These are phyloP conservation scores for Diaporthe sp. DNA, from an alignment of 2,329 filamentous ascomycete genomes.

Conservation along the genomic window DNA sequence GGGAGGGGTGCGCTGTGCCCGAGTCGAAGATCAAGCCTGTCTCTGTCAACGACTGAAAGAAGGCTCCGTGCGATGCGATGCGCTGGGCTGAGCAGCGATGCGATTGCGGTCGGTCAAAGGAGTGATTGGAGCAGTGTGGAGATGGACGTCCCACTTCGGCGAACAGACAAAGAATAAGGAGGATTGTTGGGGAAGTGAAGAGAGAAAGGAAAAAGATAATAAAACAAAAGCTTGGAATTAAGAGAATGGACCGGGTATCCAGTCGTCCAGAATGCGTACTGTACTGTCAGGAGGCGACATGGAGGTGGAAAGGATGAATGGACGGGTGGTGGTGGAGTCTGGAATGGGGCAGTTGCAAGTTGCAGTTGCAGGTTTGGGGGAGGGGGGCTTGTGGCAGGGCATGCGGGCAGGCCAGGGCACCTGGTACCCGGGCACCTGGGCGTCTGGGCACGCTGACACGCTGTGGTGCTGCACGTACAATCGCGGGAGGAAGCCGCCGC, in stretches of 20 bases:
- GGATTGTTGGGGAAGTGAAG: background rate
- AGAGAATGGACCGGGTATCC: slow-evolving; percentile 33
- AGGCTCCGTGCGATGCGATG: slow-evolving; percentile 17
- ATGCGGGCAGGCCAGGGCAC: slow-evolving; percentile 22
- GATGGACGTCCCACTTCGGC: slow-evolving; percentile 29
- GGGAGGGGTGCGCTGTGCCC: background rate
- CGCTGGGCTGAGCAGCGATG: background rate
- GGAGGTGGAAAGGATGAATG: slow-evolving; percentile 25
- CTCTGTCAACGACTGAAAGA: slow-evolving; percentile 16
- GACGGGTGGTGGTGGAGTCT: slow-evolving; percentile 26
- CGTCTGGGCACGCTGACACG: background rate
- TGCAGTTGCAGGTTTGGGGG: slow-evolving; percentile 34
- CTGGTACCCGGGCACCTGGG: slow-evolving; percentile 2
- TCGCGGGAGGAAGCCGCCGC: slow-evolving; percentile 29
- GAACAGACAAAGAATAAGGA: slow-evolving; percentile 9
- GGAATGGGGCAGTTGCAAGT: slow-evolving; percentile 35
- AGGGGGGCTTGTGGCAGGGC: slow-evolving; percentile 31
- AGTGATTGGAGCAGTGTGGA: slow-evolving; percentile 27
- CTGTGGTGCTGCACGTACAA: background rate
- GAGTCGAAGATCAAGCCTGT: background rate
- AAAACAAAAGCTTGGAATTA: slow-evolving; percentile 30
- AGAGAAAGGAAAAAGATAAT: background rate
- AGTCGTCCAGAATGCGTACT: slow-evolving; percentile 31
- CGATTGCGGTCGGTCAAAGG: slow-evolving; percentile 34
- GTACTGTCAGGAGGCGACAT: slow-evolving; percentile 35